Conservation (phyloP, 2,329 filamentous ascomycete species). For the Botrytis galanthina region DNA sequence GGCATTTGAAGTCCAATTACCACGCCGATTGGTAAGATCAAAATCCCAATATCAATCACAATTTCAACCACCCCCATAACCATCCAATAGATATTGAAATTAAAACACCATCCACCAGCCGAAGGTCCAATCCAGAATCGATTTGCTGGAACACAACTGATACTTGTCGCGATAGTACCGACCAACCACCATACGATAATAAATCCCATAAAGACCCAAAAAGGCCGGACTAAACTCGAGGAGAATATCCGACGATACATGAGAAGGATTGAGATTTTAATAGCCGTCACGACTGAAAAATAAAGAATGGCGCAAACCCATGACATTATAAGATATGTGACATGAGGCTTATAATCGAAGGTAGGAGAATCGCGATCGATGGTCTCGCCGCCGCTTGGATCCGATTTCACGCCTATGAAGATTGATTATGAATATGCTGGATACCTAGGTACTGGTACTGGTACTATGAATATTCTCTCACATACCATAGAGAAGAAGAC, state of each 20-base stretch:
- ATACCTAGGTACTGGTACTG: background rate
- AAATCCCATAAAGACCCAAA: background rate
- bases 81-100: constrained; percentile 21
- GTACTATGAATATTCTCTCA: background rate
- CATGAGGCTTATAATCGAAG: constrained; percentile 17
- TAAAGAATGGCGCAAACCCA: constrained; percentile 12
- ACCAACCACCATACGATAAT: constrained; percentile 1
- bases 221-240: background rate
- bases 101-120: constrained; percentile 16
- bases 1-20: constrained; percentile 14
- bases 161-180: constrained; percentile 2
- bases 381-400: constrained; percentile 10
- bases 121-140: constrained; percentile 16
- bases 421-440: background rate
- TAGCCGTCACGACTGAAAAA: constrained; percentile 15
- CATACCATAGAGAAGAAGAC: constrained; percentile 19
- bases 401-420: constrained; percentile 14
- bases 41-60: constrained; percentile 12
- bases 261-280: constrained; percentile 18
- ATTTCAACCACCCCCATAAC: constrained; percentile 15
- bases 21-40: constrained; percentile 13
- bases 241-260: constrained; percentile 20
- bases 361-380: constrained; percentile 20
- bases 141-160: constrained; percentile 14
- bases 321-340: constrained; percentile 8